Percentiles rank a stretch among this genome's conserved stretches.
These are phyloP conservation scores for Vigna trinervia DNA, from an alignment of 306 rosid genomes.

Conservation along the genomic window DNA sequence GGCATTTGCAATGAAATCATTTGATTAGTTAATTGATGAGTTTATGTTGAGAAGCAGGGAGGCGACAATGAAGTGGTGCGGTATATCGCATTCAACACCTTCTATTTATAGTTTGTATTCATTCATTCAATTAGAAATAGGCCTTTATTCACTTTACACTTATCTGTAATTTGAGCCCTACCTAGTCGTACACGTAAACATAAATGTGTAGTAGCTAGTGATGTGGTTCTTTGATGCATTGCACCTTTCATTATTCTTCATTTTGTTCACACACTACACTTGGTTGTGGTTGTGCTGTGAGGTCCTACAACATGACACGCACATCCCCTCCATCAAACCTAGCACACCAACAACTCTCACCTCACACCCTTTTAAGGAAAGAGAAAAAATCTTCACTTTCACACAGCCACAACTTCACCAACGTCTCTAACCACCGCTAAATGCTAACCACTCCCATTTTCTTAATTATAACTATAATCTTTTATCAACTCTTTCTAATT, in stretches of 20 bases:
- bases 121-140: background rate
- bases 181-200: background rate
- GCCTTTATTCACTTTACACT: background rate
- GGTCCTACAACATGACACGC: constrained; percentile 21
- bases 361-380: background rate
- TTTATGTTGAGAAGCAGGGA: too few relatives aligned
- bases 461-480: background rate
- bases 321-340: background rate
- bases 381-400: background rate
- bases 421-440: background rate
- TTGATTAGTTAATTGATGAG: too few relatives aligned
- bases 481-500: too few relatives aligned
- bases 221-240: background rate
- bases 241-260: background rate
- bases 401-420: constrained; percentile 23
- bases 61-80: background rate
- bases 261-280: constrained; percentile 9
- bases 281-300: constrained; percentile 14
- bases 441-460: background rate
- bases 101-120: background rate
- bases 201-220: background rate
- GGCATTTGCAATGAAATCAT: too few relatives aligned
- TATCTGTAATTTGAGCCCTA: background rate
- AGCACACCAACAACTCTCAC: background rate
- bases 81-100: background rate